Conservation (phyloP, 345 rosid genomes). For the Linum lewisii region DNA sequence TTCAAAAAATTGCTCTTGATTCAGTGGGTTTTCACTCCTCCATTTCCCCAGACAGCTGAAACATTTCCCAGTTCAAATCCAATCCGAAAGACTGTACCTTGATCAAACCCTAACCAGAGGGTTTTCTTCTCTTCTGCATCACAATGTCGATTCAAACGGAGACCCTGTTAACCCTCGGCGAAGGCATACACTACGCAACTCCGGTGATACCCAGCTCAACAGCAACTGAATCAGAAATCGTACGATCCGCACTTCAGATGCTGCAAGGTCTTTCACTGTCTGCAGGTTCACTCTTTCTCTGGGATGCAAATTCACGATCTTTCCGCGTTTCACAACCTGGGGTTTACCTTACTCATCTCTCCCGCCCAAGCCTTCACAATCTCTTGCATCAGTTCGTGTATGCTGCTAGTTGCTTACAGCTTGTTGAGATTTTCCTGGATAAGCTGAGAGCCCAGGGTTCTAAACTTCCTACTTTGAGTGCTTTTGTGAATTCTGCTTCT, state of each 20-base stretch:
- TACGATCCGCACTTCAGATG: constrained; percentile 54
- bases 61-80: no score
- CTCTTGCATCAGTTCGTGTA: constrained; percentile 51
- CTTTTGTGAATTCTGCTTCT: constrained; percentile 57
- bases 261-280: constrained; percentile 75
- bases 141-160: constrained; percentile 14
- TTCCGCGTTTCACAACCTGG: constrained; percentile 36
- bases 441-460: constrained; percentile 19
- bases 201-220: constrained; percentile 12
- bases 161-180: constrained; percentile 8
- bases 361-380: constrained; percentile 46
- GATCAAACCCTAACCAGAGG: no score
- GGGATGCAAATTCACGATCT: constrained; percentile 41
- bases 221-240: constrained; percentile 28
- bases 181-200: constrained; percentile 23
- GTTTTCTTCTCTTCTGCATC: no score
- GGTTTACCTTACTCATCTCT: constrained; percentile 60
- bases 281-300: constrained; percentile 35
- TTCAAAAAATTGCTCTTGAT: no score
- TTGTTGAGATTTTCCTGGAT: constrained; percentile 42
- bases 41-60: no score
- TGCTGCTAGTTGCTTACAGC: constrained; percentile 69
- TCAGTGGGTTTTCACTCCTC: no score
- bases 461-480: constrained; percentile 50
- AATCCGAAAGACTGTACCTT: no score